A percentile compares a stretch with the other conserved stretches of the same genome.
These are phyloP conservation scores for Rhodotorula taiwanensis DNA, from an alignment of 768 basidiomycete genomes.

Conservation along the genomic window DNA sequence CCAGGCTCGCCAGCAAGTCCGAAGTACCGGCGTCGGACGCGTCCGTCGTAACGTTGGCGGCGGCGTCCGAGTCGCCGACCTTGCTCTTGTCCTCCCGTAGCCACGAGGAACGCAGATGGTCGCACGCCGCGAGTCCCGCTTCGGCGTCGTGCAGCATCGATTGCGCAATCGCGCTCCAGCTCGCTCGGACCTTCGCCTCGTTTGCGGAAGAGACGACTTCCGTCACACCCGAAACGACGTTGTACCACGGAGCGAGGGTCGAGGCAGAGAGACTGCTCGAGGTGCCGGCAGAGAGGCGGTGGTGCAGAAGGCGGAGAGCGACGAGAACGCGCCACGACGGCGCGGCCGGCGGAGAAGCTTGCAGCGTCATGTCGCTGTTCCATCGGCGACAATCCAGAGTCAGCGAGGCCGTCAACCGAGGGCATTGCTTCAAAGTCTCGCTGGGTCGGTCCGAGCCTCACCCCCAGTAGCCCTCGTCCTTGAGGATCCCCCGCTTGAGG, in stretches of 20 bases:
- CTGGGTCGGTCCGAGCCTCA: too few species aligned
- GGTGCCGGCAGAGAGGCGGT: slow-evolving; percentile 10
- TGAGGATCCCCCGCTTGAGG: slow-evolving; percentile 55
- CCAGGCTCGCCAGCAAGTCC: slow-evolving; percentile 7
- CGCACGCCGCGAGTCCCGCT: slow-evolving; percentile 4
- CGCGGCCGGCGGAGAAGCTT: slow-evolving; percentile 18
- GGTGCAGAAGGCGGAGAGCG: slow-evolving; percentile 31
- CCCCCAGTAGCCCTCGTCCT: slow-evolving; percentile 76
- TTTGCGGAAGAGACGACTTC: slow-evolving; percentile 41
- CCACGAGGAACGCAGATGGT: background rate
- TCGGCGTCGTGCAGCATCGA: slow-evolving; percentile 14
- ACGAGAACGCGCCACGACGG: slow-evolving; percentile 29
- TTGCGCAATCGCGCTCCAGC: slow-evolving; percentile 30
- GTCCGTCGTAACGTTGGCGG: too few species aligned
- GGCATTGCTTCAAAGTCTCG: too few species aligned
- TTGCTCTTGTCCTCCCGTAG: slow-evolving; percentile 7
- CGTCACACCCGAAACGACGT: slow-evolving; percentile 21
- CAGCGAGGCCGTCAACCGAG: too few species aligned
- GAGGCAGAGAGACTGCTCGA: background rate
- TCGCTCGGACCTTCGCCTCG: slow-evolving; percentile 32
- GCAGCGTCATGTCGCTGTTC: slow-evolving; percentile 34
- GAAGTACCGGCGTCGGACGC: too few species aligned
- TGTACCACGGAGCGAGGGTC: slow-evolving; percentile 21
- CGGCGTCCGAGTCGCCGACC: too few species aligned
- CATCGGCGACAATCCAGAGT: slow-evolving; percentile 1